phyloP scores from a whole-genome alignment of 2,329 filamentous ascomycete genomes.

The Pseudopithomyces maydicus region DNA sequence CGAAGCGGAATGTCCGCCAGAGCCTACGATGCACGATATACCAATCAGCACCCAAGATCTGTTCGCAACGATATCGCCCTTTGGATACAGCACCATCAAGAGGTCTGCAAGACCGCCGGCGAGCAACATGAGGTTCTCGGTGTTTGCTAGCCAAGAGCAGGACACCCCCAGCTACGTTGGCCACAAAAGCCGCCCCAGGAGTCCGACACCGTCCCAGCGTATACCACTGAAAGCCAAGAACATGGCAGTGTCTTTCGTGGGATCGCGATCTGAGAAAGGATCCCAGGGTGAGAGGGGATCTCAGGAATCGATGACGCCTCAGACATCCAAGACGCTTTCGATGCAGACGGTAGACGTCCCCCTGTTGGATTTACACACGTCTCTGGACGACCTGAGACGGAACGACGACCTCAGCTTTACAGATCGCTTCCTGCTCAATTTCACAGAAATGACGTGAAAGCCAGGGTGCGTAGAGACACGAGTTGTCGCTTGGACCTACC shows the following conservation, averaged over 20 bases:
- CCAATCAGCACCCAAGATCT: conserved; percentile 52
- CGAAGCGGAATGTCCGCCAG: conserved; percentile 19
- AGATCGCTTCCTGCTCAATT: conserved; percentile 31
- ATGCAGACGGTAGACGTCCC: conserved; percentile 22
- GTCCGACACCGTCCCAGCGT: conserved; percentile 28
- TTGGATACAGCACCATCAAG: conserved; percentile 49
- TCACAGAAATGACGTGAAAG: conserved; percentile 18
- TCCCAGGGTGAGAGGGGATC: conserved; percentile 32
- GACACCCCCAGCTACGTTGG: conserved; percentile 6
- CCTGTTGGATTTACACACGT: conserved; percentile 27
- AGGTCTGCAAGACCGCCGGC: conserved; percentile 18
- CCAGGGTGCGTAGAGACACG: not conserved
- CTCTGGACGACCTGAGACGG: conserved; percentile 27
- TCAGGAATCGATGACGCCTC: conserved; percentile 17
- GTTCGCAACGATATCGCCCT: conserved; percentile 47
- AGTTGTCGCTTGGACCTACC: not conserved
- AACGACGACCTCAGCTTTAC: conserved; percentile 31
- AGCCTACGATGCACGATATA: conserved; percentile 16
- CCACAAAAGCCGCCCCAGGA: conserved; percentile 18
- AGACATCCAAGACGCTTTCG: conserved; percentile 9
- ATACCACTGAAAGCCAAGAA: conserved; percentile 37
- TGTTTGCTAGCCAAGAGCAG: conserved; percentile 19
- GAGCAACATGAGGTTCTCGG: conserved; percentile 29
- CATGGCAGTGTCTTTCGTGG: conserved; percentile 18
- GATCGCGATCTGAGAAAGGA: conserved; percentile 25